Percentiles rank a stretch among this genome's conserved stretches.
Evolutionary conservation across 176 grass and related monocot genomes (phyloP).

Genomic region (Aegilops tauschii): DNA sequence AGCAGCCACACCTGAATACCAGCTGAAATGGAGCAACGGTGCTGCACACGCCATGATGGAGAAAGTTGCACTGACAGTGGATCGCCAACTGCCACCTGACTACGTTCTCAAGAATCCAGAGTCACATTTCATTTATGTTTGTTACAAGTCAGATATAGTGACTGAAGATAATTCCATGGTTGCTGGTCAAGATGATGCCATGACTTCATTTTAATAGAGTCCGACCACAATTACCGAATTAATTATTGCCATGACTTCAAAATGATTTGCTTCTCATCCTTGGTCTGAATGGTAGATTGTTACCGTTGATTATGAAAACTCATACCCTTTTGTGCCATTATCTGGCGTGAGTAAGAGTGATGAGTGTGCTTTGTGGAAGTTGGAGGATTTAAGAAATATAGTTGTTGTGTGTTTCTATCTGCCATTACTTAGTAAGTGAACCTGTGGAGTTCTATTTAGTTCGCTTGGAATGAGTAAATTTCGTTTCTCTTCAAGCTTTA

Average conservation of each 20-base stretch:
- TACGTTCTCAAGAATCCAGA: conserved; percentile 88
- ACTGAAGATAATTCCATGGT: background rate
- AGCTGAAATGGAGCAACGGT: conserved; percentile 35
- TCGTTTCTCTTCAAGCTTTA: background rate
- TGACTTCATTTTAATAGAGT: background rate
- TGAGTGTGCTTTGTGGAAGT: background rate
- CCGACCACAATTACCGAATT: too few relatives aligned
- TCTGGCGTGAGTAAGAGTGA: background rate
- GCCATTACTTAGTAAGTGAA: background rate
- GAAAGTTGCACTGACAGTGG: conserved; percentile 56
- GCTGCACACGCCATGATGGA: conserved; percentile 42
- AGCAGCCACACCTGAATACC: conserved; percentile 53
- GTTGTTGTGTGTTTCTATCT: background rate
- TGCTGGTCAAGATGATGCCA: background rate
- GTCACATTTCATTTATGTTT: conserved; percentile 78
- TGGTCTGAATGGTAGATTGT: background rate
- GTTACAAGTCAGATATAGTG: conserved; percentile 46
- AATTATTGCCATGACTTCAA: background rate
- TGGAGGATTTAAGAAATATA: background rate
- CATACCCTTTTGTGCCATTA: background rate
- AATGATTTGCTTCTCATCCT: background rate
- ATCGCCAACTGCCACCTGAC: conserved; percentile 56
- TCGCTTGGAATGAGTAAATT: background rate
- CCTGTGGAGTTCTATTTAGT: background rate
- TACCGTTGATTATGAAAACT: background rate